A percentile compares a stretch with the other conserved stretches of the same genome.
Evolutionary conservation across 345 rosid species (phyloP).

Genomic region (Corchorus capsularis): DNA sequence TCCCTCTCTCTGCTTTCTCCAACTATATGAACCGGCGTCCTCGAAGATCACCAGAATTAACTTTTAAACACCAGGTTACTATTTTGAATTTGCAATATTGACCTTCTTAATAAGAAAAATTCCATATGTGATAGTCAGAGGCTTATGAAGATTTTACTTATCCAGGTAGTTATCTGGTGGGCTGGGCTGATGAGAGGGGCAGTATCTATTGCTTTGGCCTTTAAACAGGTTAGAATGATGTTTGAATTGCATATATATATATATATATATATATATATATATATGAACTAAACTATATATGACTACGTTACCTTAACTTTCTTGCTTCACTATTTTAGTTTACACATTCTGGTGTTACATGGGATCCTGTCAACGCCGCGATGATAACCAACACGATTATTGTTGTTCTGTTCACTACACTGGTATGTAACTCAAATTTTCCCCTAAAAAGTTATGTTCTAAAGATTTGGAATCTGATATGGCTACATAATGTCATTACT

Average conservation of each 20-base stretch:
- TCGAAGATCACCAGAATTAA: conserved; percentile 46
- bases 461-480: neutral
- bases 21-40: conserved; percentile 57
- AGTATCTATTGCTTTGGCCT: conserved; percentile 90
- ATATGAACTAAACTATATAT: too few species aligned
- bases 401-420: conserved; percentile 70
- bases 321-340: conserved; percentile 46
- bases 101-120: neutral
- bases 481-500: too few species aligned
- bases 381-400: conserved; percentile 70
- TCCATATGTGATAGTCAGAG: neutral
- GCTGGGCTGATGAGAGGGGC: conserved; percentile 96
- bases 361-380: conserved; percentile 64
- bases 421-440: conserved; percentile 41
- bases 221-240: conserved; percentile 57
- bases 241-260: neutral
- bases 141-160: conserved; percentile 12
- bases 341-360: conserved; percentile 72
- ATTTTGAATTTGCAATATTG: neutral
- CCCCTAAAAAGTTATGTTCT: neutral
- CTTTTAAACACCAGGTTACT: conserved; percentile 70
- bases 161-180: conserved; percentile 90
- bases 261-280: too few species aligned
- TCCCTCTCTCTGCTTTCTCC: conserved; percentile 68
- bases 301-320: too few species aligned